phyloP scores from a whole-genome alignment of 345 rosid genomes.

The Rhodomyrtus tomentosa region DNA sequence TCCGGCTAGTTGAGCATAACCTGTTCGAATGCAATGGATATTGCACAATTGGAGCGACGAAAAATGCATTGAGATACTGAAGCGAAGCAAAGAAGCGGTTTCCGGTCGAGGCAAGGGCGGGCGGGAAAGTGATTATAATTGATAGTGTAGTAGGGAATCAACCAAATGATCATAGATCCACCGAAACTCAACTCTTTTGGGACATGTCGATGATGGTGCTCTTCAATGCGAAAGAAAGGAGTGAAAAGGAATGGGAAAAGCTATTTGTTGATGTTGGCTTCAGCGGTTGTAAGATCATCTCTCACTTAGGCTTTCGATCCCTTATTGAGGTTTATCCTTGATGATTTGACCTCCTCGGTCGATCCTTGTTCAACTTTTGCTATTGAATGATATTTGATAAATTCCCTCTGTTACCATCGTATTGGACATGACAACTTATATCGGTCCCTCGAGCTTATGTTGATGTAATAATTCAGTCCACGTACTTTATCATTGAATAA shows the following conservation, averaged over 20 bases:
- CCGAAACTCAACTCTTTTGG: conserved; percentile 3
- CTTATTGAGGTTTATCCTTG: conserved; percentile 17
- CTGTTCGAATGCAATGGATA: background rate
- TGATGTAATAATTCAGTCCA: background rate
- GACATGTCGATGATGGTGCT: conserved; percentile 7
- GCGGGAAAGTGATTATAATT: conserved; percentile 1
- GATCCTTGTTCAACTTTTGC: background rate
- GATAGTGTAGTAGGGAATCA: background rate
- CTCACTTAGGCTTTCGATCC: conserved; percentile 2
- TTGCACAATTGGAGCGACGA: background rate
- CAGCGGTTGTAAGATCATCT: conserved; percentile 10
- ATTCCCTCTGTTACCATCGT: background rate
- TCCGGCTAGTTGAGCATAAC: background rate
- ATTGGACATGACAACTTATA: background rate
- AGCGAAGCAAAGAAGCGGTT: background rate
- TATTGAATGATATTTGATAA: background rate
- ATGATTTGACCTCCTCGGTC: background rate
- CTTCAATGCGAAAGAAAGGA: conserved; percentile 8
- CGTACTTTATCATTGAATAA: background rate
- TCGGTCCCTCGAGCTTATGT: background rate
- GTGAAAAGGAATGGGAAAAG: conserved; percentile 17
- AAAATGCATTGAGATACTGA: background rate
- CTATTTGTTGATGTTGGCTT: conserved; percentile 19
- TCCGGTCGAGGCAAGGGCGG: background rate
- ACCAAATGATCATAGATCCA: background rate